Evolutionary conservation across 768 basidiomycete species (phyloP).

Genomic region (Trametes sanguinea): DNA sequence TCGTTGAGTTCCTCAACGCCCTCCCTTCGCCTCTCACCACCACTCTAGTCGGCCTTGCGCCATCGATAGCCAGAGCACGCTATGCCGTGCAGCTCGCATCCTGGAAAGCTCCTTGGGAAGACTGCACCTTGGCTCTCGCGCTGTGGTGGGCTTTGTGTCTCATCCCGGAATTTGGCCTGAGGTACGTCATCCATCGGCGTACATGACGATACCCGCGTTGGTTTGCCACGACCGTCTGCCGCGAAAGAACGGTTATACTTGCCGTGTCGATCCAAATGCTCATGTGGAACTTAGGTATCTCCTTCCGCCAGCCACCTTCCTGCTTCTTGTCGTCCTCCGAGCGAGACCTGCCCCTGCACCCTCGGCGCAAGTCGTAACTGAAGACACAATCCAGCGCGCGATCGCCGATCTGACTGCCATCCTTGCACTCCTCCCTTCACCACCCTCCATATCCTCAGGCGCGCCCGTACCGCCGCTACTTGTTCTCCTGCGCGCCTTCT

Average conservation of each 20-base stretch:
- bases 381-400: conserved; percentile 51
- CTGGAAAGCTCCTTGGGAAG: conserved; percentile 61
- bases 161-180: conserved; percentile 44
- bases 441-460: conserved; percentile 34
- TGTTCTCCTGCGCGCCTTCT: conserved; percentile 54
- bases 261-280: neutral
- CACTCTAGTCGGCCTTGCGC: conserved; percentile 63
- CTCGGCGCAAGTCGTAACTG: conserved; percentile 47
- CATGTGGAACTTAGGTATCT: conserved; percentile 48
- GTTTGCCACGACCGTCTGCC: no score
- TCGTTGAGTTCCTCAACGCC: conserved; percentile 52
- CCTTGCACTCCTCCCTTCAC: conserved; percentile 54
- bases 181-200: conserved; percentile 37
- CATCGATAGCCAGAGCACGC: conserved; percentile 48
- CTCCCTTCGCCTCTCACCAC: conserved; percentile 64
- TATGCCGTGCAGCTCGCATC: conserved; percentile 49
- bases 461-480: conserved; percentile 33
- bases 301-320: conserved; percentile 53
- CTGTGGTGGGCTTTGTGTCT: conserved; percentile 81
- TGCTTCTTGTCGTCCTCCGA: conserved; percentile 38
- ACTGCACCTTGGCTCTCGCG: conserved; percentile 66
- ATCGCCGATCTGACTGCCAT: conserved; percentile 70
- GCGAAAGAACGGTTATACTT: no score
- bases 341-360: conserved; percentile 24
- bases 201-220: no score